Conservation (phyloP, 2,329 filamentous ascomycete species). For the Calonectria crousiana region DNA sequence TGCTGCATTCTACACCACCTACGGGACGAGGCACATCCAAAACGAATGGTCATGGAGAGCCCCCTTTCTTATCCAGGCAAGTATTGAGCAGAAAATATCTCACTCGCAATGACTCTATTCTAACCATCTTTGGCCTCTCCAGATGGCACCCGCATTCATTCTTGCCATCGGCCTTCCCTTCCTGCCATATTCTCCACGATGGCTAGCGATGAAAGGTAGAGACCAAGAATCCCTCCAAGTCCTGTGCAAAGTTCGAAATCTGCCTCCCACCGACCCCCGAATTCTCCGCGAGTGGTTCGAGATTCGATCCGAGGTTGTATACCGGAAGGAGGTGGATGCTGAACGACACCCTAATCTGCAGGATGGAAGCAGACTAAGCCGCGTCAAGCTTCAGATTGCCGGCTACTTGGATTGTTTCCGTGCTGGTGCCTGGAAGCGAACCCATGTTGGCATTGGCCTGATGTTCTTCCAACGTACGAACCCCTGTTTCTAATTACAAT, state of each 20-base stretch:
- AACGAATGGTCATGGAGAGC: conserved; percentile 44
- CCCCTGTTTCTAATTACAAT: not conserved
- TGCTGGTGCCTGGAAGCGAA: conserved; percentile 59
- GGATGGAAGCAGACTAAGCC: conserved; percentile 35
- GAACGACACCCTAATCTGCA: conserved; percentile 46
- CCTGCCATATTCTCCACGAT: conserved; percentile 45
- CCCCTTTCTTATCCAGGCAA: conserved; percentile 43
- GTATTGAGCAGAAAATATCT: not conserved
- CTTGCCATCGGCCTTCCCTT: conserved; percentile 40
- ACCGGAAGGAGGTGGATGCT: conserved; percentile 41
- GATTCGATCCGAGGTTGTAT: conserved; percentile 40
- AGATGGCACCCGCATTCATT: conserved; percentile 39
- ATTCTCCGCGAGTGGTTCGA: conserved; percentile 41
- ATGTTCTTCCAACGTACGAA: conserved; percentile 66
- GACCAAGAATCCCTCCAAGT: conserved; percentile 39
- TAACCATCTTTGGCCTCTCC: not conserved
- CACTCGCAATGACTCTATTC: not conserved
- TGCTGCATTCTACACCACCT: conserved; percentile 48
- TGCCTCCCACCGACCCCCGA: conserved; percentile 36
- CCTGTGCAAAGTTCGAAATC: conserved; percentile 35
- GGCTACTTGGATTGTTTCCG: conserved; percentile 64
- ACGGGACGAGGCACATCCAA: conserved; percentile 43
- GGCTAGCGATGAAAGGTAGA: conserved; percentile 41
- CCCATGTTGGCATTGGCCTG: conserved; percentile 59
- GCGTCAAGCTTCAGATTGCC: conserved; percentile 58